phyloP scores from a whole-genome alignment of 2,329 filamentous ascomycete genomes.

The Claviceps fusiformis region DNA sequence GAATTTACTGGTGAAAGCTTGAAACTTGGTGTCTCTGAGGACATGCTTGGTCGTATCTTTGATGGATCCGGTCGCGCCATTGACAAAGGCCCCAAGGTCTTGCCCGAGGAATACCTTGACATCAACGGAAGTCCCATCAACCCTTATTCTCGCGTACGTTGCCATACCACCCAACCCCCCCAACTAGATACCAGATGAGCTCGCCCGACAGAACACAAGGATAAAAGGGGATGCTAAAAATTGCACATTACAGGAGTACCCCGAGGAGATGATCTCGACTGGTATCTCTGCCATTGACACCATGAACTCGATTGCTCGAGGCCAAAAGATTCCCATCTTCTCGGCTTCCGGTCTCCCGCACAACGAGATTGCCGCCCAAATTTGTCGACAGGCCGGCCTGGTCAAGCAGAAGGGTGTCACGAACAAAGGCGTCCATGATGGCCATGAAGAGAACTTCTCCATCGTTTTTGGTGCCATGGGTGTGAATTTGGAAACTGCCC shows the following conservation, averaged over 20 bases:
- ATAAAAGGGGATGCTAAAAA: slow-evolving; percentile 7
- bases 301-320: slow-evolving; percentile 96
- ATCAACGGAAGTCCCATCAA: slow-evolving; percentile 99
- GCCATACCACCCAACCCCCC: no score
- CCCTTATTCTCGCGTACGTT: slow-evolving; percentile 75
- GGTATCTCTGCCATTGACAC: slow-evolving; percentile 98
- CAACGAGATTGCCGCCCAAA: slow-evolving; percentile 98
- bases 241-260: slow-evolving; percentile 57
- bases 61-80: slow-evolving; percentile 96
- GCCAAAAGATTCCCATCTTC: slow-evolving; percentile 99
- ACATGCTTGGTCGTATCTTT: slow-evolving; percentile 98
- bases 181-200: neutral
- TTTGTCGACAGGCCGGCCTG: slow-evolving; percentile 90
- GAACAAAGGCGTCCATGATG: slow-evolving; percentile 92
- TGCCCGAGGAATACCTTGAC: slow-evolving; percentile 95
- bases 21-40: slow-evolving; percentile 97
- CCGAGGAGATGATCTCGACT: slow-evolving; percentile 99
- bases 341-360: slow-evolving; percentile 95
- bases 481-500: slow-evolving; percentile 97
- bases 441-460: slow-evolving; percentile 97
- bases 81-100: slow-evolving; percentile 95
- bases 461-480: slow-evolving; percentile 99
- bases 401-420: slow-evolving; percentile 66
- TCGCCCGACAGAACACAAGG: neutral
- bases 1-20: slow-evolving; percentile 94